These are phyloP conservation scores for Clonostachys byssicola DNA, from an alignment of 2,329 filamentous ascomycete species.

Conservation along the genomic window DNA sequence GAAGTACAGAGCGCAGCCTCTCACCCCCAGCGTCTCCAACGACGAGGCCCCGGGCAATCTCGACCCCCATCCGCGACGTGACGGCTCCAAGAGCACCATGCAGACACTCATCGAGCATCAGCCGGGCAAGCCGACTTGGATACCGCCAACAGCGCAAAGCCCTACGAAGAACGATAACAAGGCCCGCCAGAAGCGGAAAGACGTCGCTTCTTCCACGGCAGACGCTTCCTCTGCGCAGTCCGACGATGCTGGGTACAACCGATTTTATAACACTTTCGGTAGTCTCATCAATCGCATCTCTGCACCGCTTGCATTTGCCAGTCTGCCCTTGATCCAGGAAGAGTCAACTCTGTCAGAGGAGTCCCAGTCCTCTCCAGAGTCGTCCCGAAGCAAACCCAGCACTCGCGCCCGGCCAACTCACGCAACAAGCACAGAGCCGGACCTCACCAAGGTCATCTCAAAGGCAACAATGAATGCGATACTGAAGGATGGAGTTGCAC, in stretches of 20 bases:
- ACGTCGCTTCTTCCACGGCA: neutral
- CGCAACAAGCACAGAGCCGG: conserved; percentile 50
- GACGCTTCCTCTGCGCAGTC: conserved; percentile 7
- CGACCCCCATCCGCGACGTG: conserved; percentile 48
- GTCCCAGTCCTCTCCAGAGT: conserved; percentile 27
- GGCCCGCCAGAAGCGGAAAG: neutral
- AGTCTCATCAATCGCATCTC: conserved; percentile 85
- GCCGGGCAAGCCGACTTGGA: conserved; percentile 45
- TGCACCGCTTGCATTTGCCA: conserved; percentile 87
- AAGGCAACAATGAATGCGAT: conserved; percentile 79
- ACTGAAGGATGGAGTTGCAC: conserved; percentile 60
- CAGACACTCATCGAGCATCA: conserved; percentile 48
- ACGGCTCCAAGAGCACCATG: conserved; percentile 47
- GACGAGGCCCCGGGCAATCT: conserved; percentile 70
- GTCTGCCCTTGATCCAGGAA: conserved; percentile 69
- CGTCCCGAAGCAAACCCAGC: conserved; percentile 17
- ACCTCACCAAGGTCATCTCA: conserved; percentile 81
- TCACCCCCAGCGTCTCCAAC: conserved; percentile 68
- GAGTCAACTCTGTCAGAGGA: conserved; percentile 25
- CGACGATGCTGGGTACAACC: conserved; percentile 76
- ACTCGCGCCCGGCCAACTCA: conserved; percentile 11
- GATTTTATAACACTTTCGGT: conserved; percentile 90
- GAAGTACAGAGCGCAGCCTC: conserved; percentile 60
- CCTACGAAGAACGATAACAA: conserved; percentile 13
- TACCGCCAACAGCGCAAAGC: conserved; percentile 31